Evolutionary conservation across 2,329 filamentous ascomycete species (phyloP).

Genomic region (Dendrostoma leiphaemia): DNA sequence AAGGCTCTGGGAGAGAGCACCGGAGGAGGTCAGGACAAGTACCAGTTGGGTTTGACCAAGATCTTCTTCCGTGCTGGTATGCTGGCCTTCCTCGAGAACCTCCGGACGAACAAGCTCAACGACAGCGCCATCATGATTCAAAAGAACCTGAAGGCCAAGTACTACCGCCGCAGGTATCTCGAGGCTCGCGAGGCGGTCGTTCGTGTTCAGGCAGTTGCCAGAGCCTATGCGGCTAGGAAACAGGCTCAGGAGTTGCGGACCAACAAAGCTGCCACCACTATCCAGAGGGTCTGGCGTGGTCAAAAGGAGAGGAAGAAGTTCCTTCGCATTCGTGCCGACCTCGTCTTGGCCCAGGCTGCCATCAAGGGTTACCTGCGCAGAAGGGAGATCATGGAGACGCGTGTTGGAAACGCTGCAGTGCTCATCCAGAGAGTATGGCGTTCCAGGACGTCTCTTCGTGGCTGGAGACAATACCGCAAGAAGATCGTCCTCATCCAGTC

Average conservation of each 20-base stretch:
- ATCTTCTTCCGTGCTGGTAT: constrained; percentile 99
- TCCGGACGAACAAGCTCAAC: constrained; percentile 86
- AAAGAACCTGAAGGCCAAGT: constrained; percentile 95
- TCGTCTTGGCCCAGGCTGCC: constrained; percentile 84
- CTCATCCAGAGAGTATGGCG: constrained; percentile 92
- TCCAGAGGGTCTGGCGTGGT: constrained; percentile 93
- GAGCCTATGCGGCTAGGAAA: constrained; percentile 76
- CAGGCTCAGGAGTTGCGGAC: constrained; percentile 78
- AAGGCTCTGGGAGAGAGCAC: constrained; percentile 81
- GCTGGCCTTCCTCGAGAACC: constrained; percentile 95
- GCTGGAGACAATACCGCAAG: constrained; percentile 85
- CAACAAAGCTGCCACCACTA: constrained; percentile 84
- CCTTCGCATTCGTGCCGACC: constrained; percentile 72
- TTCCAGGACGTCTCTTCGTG: constrained; percentile 70
- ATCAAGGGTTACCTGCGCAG: constrained; percentile 91
- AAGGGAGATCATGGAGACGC: constrained; percentile 89
- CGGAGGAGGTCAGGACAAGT: constrained; percentile 80
- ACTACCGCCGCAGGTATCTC: constrained; percentile 88
- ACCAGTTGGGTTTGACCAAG: constrained; percentile 95
- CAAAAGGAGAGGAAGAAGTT: constrained; percentile 85
- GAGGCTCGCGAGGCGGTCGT: constrained; percentile 82
- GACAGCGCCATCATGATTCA: constrained; percentile 97
- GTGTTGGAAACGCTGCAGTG: constrained; percentile 85
- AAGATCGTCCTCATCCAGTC: constrained; percentile 90
- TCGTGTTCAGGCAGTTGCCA: constrained; percentile 71